Evolutionary conservation across 768 basidiomycete genomes (phyloP), one percentile per base, ranked within the genome.

Genomic region (Xanthoconium purpureum): DNA sequence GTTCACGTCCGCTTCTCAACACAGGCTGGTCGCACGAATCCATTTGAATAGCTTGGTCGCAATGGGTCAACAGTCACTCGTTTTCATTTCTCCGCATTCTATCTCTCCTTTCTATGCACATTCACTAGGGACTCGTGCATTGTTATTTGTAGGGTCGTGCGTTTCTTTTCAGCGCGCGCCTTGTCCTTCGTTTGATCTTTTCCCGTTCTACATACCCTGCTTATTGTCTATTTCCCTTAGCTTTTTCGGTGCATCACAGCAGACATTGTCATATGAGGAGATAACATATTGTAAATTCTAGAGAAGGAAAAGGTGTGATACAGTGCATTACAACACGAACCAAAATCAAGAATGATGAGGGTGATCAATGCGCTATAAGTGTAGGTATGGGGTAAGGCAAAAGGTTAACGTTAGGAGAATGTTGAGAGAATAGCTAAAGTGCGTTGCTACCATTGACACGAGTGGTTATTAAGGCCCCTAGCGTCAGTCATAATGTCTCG

Each of bases 11-110:
- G 18, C 17, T 17, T 24, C n/a, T 3, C 14, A 28, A 18, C 54
- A 44, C 48, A 91, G 89, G 84, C 88, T 50, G 89, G 85, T 52
- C 82, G 85, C 56, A 91, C 89, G 32, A 91, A 91, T 71, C 79
- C 79, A 2, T 74, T 80, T 39, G 79, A 81, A 61, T 80, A 65
- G 64, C 14, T 12, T 24, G 30, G 33, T 44, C 11, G 15, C 37
- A 18, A 28, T 44, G n/a, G 24, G 20, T n/a, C 15, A 42, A 13
- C 48, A 14, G 12, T 36, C 52, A 17, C 39, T 48, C 45, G 18
- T 24, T 30, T 51, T 54, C 59, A 15, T 51, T 49, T 57, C 39
- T 51, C 15, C 46, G 18, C 51, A 65, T 56, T 52, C 42, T 20
- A 52, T 32, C 30, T 48, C 13, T 50, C 28, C 38, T 47, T 58